Base-by-base conservation (phyloP, 139 green algal genomes). In the Chara braunii region DNA sequence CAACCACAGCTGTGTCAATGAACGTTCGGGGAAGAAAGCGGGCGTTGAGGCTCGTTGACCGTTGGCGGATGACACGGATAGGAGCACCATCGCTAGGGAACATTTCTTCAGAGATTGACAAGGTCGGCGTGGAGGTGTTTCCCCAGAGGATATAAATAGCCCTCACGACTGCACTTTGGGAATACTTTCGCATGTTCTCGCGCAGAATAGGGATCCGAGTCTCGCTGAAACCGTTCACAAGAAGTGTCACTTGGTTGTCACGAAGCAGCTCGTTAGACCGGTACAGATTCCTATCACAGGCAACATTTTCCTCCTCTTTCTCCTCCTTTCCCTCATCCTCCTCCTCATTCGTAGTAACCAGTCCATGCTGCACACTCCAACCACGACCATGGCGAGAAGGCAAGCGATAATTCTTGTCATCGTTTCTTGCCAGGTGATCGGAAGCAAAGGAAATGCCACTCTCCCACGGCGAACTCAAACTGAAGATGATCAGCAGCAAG, bases 71-170 rank as follows among this genome's bases (percentile, higher is more conserved):
- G 24, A 72, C 50, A 43, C 37, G 63, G 26, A 72, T 59, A 35
- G 53, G 53, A 31, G 53, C 53, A 29, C 53, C 53, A 12, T 32
- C 53, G 28, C 23, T 37, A 8, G 24, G 6, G 33, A 32, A 62
- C 7, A 7, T 8, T 31, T 62, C 36, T 7, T 62, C 7, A 30
- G 29, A 48, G 5, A 70, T 18, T 37, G 63, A n/a, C 3, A 28
- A 36, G 28, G 11, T 14, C 18, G 61, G 61, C n/a, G 51, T 68
- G 31, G 28, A 53, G 2, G 63, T 32, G 33, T 70, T 70, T 3
- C 61, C 61, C 61, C 61, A 70, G 31, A 70, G 51, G 3, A 70
- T 32, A 23, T 70, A 70, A 23, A 70, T 70, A 12, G 61, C 61
- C 26, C 63, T 51, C 18, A 70, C 61, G 22, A 70, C 56, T 12